Conservation (phyloP, 1,284 basidiomycete species). For the Ceratobasidium sp. region DNA sequence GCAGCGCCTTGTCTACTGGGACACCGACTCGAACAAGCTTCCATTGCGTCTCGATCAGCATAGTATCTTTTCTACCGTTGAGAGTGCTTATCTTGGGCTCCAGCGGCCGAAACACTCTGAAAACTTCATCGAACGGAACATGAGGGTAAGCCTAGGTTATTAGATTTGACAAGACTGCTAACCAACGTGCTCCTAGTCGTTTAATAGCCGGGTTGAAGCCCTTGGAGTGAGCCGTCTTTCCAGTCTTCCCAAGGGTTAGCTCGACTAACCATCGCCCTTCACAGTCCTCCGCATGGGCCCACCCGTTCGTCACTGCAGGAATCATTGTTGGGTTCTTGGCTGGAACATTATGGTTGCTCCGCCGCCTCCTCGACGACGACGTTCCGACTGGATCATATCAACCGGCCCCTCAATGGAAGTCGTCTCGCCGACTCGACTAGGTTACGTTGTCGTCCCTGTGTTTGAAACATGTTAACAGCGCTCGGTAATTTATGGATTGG, state of each 20-base stretch:
- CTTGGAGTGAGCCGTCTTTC: slow-evolving; percentile 17
- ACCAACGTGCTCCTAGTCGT: not conserved
- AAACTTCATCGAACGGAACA: slow-evolving; percentile 68
- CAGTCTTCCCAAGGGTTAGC: no score
- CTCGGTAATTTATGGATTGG: no score
- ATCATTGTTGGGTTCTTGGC: slow-evolving; percentile 23
- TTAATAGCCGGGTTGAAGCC: slow-evolving; percentile 29
- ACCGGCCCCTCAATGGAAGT: slow-evolving; percentile 25
- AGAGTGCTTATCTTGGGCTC: slow-evolving; percentile 66
- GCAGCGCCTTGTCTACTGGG: slow-evolving; percentile 72
- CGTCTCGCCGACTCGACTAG: slow-evolving; percentile 30
- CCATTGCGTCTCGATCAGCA: slow-evolving; percentile 62
- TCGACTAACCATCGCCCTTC: not conserved
- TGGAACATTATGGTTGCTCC: slow-evolving; percentile 8
- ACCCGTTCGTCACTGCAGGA: slow-evolving; percentile 16
- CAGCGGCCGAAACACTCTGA: slow-evolving; percentile 70
- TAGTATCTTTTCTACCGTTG: slow-evolving; percentile 73
- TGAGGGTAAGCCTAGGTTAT: slow-evolving; percentile 56
- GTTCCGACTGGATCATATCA: slow-evolving; percentile 19
- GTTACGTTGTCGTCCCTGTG: no score
- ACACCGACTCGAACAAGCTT: slow-evolving; percentile 59
- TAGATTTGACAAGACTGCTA: not conserved
- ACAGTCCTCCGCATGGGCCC: slow-evolving; percentile 22
- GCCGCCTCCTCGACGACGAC: slow-evolving; percentile 24
- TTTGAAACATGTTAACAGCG: no score